Percentiles rank a stretch among this genome's conserved stretches.
phyloP scores from a whole-genome alignment of 192 early-diverging fungal species.

The Coemansia sp. region DNA sequence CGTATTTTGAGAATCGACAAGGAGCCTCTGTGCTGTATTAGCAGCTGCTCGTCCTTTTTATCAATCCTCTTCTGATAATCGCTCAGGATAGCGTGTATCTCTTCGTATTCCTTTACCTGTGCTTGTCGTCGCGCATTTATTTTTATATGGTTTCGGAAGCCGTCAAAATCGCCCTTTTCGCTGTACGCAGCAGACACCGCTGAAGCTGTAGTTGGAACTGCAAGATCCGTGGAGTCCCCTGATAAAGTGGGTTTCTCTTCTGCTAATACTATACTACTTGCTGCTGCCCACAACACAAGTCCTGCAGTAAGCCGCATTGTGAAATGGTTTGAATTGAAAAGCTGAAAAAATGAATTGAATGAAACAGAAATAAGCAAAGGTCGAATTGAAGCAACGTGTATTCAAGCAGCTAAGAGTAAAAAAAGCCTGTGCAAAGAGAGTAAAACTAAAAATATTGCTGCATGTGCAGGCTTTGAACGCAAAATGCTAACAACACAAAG shows the following conservation, averaged over 20 bases:
- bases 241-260: background rate
- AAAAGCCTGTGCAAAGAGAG: background rate
- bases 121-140: background rate
- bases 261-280: background rate
- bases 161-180: background rate
- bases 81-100: background rate
- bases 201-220: background rate
- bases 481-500: background rate
- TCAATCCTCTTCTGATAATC: background rate
- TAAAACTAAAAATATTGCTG: background rate
- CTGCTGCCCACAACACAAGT: background rate
- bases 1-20: background rate
- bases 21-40: background rate
- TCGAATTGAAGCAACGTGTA: background rate
- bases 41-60: background rate
- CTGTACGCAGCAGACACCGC: background rate
- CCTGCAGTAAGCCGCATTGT: background rate
- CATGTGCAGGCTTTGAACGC: too few relatives aligned
- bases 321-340: background rate
- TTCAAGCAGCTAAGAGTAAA: background rate
- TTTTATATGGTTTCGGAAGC: background rate
- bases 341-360: background rate
- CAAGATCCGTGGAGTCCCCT: background rate
- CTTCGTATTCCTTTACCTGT: background rate
- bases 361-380: background rate